Base-by-base conservation (phyloP, 257 asterid genomes). In the Solanum chmielewskii region DNA sequence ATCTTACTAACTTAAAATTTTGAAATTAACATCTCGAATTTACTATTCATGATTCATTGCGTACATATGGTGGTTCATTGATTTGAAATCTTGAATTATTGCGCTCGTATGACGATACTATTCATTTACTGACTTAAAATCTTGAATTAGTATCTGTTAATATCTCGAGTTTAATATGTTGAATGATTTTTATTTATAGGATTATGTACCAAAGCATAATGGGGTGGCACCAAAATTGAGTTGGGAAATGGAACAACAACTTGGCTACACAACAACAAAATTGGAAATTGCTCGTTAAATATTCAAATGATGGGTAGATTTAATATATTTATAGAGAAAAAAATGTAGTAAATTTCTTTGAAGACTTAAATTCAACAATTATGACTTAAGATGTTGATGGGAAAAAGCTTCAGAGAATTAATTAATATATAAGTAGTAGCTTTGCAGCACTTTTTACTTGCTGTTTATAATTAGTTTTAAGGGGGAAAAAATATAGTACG, bases 241-340 rank as follows among this genome's bases (percentile, higher is more conserved):
- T 84, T 96, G 99, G 98, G 99, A 96, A 91, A 92, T 91, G 92
- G 99, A 96, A 90, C 98, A 95, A 68, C 99, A 96, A 87, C 45
- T 95, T 86, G 98, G 94, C 15, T 94, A 92, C 87, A 88, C 90
- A 37, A 85, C 90, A 49, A 87, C 93, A 66, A 94, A 89, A 89
- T 92, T 92, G 60, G 98, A 95, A 42, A 94, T 96, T 89, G 94
- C 98, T 70, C 98, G 98, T 92, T 95, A 94, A 95, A 87, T 85
- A 37, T 29, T 59, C 39, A 41, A 31, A 60, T 20, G 11, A 39
- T 83, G 44, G 59, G 29, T 66, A 41, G 60, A 68, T 42, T 78
- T 18, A 20, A 56, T 56, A 77, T 80, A 80, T 80, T 27, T 27
- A 44, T 77, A 44, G 64, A 77, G 39, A 77, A 77, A 77, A 77